Conservation (phyloP, 352 stramenopile genomes). For the Phytophthora kernoviae region DNA sequence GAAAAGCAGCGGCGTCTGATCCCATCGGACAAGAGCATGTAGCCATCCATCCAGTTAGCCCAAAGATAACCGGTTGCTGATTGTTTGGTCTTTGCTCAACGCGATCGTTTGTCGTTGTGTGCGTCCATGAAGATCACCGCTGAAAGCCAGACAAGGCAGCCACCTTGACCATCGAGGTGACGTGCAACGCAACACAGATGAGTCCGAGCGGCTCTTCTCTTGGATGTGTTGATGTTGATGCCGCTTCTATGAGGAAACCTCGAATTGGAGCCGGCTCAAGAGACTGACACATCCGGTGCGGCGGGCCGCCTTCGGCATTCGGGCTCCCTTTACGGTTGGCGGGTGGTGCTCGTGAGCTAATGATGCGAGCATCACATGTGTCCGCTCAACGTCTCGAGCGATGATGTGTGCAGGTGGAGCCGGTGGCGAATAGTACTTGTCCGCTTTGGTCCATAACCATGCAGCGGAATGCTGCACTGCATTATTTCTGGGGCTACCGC, state of each 20-base stretch:
- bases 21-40: constrained; percentile 4
- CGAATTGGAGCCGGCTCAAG: constrained; percentile 13
- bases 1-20: constrained; percentile 1
- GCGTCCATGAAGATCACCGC: not conserved
- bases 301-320: constrained; percentile 5
- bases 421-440: not conserved
- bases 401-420: not conserved
- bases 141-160: not conserved
- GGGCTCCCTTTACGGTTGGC: constrained; percentile 4
- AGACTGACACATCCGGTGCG: constrained; percentile 20
- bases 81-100: too few relatives aligned
- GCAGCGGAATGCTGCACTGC: too few relatives aligned
- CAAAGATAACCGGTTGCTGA: too few relatives aligned
- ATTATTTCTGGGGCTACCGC: too few relatives aligned
- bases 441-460: not conserved
- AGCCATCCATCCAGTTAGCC: not conserved
- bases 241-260: not conserved
- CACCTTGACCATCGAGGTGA: not conserved
- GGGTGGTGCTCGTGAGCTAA: constrained; percentile 11
- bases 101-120: too few relatives aligned
- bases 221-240: not conserved
- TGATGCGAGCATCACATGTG: constrained; percentile 6
- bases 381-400: not conserved
- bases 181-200: too few relatives aligned
- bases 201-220: not conserved